phyloP scores from a whole-genome alignment of 1,284 basidiomycete genomes.

The Mycena sp. region DNA sequence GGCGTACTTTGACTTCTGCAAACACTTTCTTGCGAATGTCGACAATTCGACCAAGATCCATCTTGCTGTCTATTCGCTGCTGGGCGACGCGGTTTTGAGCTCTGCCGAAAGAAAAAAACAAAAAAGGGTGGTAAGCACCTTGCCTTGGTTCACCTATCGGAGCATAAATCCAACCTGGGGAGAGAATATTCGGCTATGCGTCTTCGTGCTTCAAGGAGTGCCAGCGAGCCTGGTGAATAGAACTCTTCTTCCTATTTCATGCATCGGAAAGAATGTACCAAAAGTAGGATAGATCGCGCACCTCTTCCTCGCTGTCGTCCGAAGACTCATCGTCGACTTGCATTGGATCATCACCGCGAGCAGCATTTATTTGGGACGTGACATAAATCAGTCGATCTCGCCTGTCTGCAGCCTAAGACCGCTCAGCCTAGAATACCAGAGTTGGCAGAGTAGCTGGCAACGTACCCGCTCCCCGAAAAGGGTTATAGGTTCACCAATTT shows the following conservation, averaged over 20 bases:
- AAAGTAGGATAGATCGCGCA: conserved; percentile 39
- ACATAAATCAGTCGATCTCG: conserved; percentile 95
- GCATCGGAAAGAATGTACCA: conserved; percentile 4
- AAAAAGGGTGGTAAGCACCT: conserved; percentile 77
- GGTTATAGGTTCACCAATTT: conserved; percentile 96
- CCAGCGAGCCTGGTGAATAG: conserved; percentile 91
- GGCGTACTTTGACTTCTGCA: conserved; percentile 84
- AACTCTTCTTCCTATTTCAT: conserved; percentile 86
- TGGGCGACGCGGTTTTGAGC: conserved; percentile 91
- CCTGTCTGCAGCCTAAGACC: conserved; percentile 79
- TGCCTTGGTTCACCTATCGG: conserved; percentile 57
- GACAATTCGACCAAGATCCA: conserved; percentile 92
- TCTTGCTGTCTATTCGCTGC: conserved; percentile 87
- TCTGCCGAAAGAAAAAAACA: conserved; percentile 63
- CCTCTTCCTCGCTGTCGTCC: conserved; percentile 82
- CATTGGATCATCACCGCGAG: conserved; percentile 76
- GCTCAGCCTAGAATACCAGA: conserved; percentile 23
- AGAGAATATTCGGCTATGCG: conserved; percentile 93
- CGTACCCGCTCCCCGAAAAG: conserved; percentile 96
- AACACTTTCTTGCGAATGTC: conserved; percentile 93
- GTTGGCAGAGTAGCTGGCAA: conserved; percentile 30
- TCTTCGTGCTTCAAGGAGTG: conserved; percentile 85
- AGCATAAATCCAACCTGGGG: conserved; percentile 83
- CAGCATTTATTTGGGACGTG: conserved; percentile 88
- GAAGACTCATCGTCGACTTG: conserved; percentile 75